A percentile compares a stretch with the other conserved stretches of the same genome.
Evolutionary conservation across 2,329 filamentous ascomycete genomes (phyloP).

Genomic region (Diaporthe sp.): DNA sequence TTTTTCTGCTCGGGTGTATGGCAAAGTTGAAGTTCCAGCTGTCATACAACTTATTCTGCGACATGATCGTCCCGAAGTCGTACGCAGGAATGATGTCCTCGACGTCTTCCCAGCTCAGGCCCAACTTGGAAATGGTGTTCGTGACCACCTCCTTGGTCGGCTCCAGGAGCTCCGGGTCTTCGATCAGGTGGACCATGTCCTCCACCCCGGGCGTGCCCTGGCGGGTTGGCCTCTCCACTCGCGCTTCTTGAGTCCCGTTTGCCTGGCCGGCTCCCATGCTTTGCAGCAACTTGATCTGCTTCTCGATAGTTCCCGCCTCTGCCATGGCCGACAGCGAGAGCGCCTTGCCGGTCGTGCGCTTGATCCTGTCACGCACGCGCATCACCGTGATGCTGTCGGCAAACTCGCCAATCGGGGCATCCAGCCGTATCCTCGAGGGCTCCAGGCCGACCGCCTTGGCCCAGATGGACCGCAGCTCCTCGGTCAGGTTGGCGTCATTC

Average conservation of each 20-base stretch:
- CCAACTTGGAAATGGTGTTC: constrained; percentile 17
- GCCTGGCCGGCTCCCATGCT: constrained; percentile 10
- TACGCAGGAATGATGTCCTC: constrained; percentile 32
- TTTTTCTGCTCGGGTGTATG: constrained; percentile 1
- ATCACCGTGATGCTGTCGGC: constrained; percentile 29
- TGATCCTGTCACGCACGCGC: constrained; percentile 28
- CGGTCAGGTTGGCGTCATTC: background rate
- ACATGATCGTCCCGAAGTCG: constrained; percentile 23
- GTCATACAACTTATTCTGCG: constrained; percentile 26
- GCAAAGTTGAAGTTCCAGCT: constrained; percentile 30
- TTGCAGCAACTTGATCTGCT: constrained; percentile 32
- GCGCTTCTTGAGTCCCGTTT: background rate
- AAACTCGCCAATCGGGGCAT: constrained; percentile 16
- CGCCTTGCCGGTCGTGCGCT: constrained; percentile 13
- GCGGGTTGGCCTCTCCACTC: constrained; percentile 1
- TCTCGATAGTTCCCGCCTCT: constrained; percentile 32
- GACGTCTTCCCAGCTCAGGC: constrained; percentile 30
- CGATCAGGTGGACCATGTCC: constrained; percentile 34
- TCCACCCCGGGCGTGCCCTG: constrained; percentile 28
- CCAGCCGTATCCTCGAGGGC: constrained; percentile 21
- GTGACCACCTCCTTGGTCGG: constrained; percentile 27
- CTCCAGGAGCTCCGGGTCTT: constrained; percentile 15
- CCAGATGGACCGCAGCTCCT: constrained; percentile 25
- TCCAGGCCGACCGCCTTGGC: constrained; percentile 29
- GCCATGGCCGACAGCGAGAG: constrained; percentile 24